phyloP scores from a whole-genome alignment of 2,329 filamentous ascomycete species.

The Fusarium pseudograminearum region DNA sequence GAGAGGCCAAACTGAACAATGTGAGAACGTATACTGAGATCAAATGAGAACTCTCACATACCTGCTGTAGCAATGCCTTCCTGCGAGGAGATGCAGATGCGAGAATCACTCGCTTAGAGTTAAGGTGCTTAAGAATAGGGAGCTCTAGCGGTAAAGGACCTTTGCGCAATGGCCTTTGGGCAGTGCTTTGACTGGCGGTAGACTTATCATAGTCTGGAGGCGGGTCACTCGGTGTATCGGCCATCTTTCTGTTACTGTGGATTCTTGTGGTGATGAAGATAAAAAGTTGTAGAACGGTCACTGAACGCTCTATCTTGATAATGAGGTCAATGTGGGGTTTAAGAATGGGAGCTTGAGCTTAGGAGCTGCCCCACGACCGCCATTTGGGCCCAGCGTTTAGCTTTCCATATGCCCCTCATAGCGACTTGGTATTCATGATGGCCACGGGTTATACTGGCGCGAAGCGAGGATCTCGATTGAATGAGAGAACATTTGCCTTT shows the following conservation, averaged over 20 bases:
- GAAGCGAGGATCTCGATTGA: neutral
- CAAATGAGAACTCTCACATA: conserved; percentile 48
- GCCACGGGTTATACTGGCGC: neutral
- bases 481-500: too few species aligned
- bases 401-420: conserved; percentile 35
- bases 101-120: conserved; percentile 84
- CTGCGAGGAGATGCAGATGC: conserved; percentile 90
- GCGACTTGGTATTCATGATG: conserved; percentile 29
- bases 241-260: conserved; percentile 40
- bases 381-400: conserved; percentile 30
- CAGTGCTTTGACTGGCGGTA: conserved; percentile 53
- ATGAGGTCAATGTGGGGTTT: conserved; percentile 48
- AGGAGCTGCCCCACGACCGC: conserved; percentile 35
- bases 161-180: conserved; percentile 54
- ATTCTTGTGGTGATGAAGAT: conserved; percentile 9
- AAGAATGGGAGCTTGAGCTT: conserved; percentile 38
- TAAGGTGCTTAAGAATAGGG: conserved; percentile 81
- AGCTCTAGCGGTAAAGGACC: conserved; percentile 78
- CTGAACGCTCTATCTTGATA: conserved; percentile 27
- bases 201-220: conserved; percentile 61
- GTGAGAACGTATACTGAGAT: conserved; percentile 20
- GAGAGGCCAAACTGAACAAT: conserved; percentile 76
- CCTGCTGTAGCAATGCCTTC: conserved; percentile 81
- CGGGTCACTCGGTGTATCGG: conserved; percentile 53
- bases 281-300: conserved; percentile 22